Base-by-base conservation (phyloP, 495 filamentous ascomycete genomes). In the Neurospora discreta region DNA sequence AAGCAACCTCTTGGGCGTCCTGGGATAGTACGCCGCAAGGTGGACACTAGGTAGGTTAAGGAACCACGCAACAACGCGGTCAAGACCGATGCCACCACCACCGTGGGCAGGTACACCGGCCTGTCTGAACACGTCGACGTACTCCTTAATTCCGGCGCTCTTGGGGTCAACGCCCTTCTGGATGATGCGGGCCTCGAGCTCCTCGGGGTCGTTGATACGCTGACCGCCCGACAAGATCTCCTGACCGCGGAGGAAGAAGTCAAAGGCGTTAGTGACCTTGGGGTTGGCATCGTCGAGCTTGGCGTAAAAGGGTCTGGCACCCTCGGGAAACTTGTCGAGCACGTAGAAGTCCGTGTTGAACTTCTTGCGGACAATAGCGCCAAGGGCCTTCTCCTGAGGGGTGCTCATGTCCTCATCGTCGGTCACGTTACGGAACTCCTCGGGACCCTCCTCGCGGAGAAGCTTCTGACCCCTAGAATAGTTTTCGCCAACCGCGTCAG, bases 321-420 rank as follows among this genome's bases (percentile, higher is more conserved):
- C 79, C 80, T 93, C 91, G 71, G 94, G 94, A 87, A 93, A 97
- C 83, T 96, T 91, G 85, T 97, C 93, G 72, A 97, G 85, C 7
- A 93, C 89, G 83, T 93, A 97, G 86, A 97, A 97, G 82, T 97
- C 94, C 74, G 92, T 93, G 78, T 88, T 85, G 86, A 91, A 93
- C 81, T 94, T 97, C 70, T 90, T 87, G 71, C 90, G 89, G 72
- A 97, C 87, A 60, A 97, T 86, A n/a, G 86, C 87, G 71, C 94
- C 94, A n/a, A 97, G 88, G 33, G 90, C 91, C 83, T 95, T 95
- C 80, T 97, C 94, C 82, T 96, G 91, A 0, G 93, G 86, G 0
- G 93, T 97, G 80, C 80, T 85, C 80, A 97, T 92, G 76, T 93
- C 91, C 75, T 95, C 93, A 75, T 92, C 89, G 75, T 92, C 91